A percentile compares a stretch with the other conserved stretches of the same genome.
Evolutionary conservation across 2,329 filamentous ascomycete genomes (phyloP).

Genomic region (Fusarium sp.): DNA sequence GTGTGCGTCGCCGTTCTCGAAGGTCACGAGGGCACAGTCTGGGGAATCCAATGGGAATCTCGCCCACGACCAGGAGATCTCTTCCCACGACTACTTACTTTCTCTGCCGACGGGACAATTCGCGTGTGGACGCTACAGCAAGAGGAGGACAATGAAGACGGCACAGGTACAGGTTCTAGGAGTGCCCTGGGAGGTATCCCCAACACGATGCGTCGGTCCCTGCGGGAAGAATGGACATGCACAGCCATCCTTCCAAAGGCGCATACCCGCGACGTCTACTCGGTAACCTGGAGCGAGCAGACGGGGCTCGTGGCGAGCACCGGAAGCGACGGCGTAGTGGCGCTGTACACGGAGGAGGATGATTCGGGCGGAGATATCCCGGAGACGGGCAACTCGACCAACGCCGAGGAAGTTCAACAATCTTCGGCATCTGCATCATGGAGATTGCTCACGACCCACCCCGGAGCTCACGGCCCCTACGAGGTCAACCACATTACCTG

Average conservation of each 20-base stretch:
- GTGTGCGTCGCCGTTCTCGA: constrained; percentile 85
- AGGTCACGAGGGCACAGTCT: constrained; percentile 88
- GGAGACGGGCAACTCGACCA: constrained; percentile 44
- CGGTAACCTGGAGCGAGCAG: constrained; percentile 82
- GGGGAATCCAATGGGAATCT: constrained; percentile 82
- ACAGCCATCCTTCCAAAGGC: constrained; percentile 78
- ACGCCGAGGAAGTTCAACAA: constrained; percentile 15
- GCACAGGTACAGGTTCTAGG: constrained; percentile 50
- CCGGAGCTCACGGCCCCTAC: constrained; percentile 88
- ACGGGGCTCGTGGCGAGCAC: constrained; percentile 87
- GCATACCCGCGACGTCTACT: constrained; percentile 87
- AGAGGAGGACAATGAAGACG: constrained; percentile 55
- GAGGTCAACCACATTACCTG: constrained; percentile 94
- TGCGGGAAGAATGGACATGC: constrained; percentile 87
- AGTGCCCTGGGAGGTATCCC: constrained; percentile 73
- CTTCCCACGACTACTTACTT: constrained; percentile 79
- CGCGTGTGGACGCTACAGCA: constrained; percentile 80
- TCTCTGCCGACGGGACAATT: constrained; percentile 84
- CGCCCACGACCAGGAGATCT: constrained; percentile 51
- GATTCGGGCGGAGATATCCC: constrained; percentile 16
- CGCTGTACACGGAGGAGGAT: constrained; percentile 67
- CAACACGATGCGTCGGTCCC: constrained; percentile 85
- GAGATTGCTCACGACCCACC: constrained; percentile 75
- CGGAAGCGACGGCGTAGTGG: constrained; percentile 86
- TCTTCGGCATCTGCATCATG: constrained; percentile 62